Conservation (phyloP, 2,329 filamentous ascomycete species). For the Alternaria brassicae region DNA sequence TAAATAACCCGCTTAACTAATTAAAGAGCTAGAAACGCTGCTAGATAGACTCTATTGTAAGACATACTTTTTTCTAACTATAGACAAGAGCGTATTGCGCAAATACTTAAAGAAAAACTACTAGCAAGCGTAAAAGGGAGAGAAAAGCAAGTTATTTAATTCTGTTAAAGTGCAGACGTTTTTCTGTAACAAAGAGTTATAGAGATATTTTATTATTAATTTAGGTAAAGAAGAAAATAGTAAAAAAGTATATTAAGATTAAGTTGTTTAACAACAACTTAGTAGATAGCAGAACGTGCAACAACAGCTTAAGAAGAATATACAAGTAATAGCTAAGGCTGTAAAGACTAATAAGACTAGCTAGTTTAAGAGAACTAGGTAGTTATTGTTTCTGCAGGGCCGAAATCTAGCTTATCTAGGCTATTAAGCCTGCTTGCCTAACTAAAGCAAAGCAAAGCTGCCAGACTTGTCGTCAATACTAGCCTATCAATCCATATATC, state of each 20-base stretch:
- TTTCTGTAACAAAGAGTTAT: background rate
- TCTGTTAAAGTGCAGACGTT: background rate
- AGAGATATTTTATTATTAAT: background rate
- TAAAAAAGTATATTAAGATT: background rate
- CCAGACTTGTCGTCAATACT: no score
- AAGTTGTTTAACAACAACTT: background rate
- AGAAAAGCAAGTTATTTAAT: background rate
- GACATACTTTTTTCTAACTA: background rate
- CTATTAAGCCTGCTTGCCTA: background rate
- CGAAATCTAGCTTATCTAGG: conserved; percentile 4
- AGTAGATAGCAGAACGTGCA: background rate
- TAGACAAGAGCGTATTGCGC: background rate
- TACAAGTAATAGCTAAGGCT: conserved; percentile 8
- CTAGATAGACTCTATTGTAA: background rate
- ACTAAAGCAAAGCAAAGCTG: background rate
- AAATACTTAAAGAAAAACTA: background rate
- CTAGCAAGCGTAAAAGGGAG: background rate
- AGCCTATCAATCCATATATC: no score
- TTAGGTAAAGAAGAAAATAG: background rate
- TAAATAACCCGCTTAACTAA: background rate
- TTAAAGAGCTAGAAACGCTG: background rate
- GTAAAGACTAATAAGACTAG: conserved; percentile 12
- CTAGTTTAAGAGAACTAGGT: conserved; percentile 13
- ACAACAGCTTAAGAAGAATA: background rate
- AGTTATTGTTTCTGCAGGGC: background rate